A percentile compares a stretch with the other conserved stretches of the same genome.
These are phyloP conservation scores for Ophiostoma sp. DNA, from an alignment of 2,329 filamentous ascomycete genomes.

Conservation along the genomic window DNA sequence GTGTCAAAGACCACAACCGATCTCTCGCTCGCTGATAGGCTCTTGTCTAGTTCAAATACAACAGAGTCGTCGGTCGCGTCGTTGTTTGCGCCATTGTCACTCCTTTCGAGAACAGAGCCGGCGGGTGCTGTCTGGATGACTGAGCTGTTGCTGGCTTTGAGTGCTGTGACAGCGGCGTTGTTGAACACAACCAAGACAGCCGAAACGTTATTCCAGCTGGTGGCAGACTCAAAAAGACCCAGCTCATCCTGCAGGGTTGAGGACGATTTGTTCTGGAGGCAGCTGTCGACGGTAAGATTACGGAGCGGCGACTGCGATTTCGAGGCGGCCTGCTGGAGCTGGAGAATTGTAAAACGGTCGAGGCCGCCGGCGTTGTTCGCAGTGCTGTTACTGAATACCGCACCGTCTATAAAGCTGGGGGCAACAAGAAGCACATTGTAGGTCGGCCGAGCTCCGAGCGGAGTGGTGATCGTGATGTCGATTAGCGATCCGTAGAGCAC, in stretches of 20 bases:
- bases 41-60: not conserved
- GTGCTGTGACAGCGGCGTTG: slow-evolving; percentile 18
- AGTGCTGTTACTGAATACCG: slow-evolving; percentile 37
- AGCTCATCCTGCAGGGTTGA: not conserved
- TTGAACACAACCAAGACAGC: slow-evolving; percentile 19
- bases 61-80: not conserved
- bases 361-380: slow-evolving; percentile 36
- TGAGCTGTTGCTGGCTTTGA: not conserved
- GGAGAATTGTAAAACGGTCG: slow-evolving; percentile 34
- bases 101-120: not conserved
- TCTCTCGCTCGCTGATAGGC: not conserved
- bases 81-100: not conserved
- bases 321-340: slow-evolving; percentile 35
- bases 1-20: not conserved
- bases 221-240: not conserved
- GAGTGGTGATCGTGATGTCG: not conserved
- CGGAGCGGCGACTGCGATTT: slow-evolving; percentile 15
- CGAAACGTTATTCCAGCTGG: not conserved
- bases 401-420: slow-evolving; percentile 36
- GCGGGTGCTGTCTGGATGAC: not conserved
- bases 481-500: slow-evolving; percentile 29
- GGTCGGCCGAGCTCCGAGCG: slow-evolving; percentile 15
- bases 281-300: not conserved
- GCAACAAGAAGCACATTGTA: slow-evolving; percentile 37
- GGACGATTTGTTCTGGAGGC: not conserved